Percentiles rank a stretch among this genome's conserved stretches.
These are phyloP conservation scores for Xylariaceae sp. DNA, from an alignment of 2,329 filamentous ascomycete genomes.

Conservation along the genomic window DNA sequence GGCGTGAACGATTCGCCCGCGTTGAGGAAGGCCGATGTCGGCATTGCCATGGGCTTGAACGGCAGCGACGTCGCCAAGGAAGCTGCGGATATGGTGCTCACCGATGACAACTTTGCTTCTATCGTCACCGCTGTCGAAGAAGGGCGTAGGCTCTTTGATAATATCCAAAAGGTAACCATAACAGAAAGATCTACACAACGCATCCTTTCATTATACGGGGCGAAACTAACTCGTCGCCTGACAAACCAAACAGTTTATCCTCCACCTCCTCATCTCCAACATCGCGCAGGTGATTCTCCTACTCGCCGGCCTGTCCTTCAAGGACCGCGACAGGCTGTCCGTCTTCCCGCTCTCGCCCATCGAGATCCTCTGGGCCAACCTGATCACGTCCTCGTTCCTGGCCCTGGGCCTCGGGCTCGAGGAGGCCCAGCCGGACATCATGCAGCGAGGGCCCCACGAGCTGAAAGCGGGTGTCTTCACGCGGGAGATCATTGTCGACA, in stretches of 20 bases:
- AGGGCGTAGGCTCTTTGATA: conserved; percentile 64
- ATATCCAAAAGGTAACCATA: conserved; percentile 69
- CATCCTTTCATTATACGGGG: not conserved
- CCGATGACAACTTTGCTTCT: conserved; percentile 83
- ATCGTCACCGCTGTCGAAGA: conserved; percentile 69
- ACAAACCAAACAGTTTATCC: conserved; percentile 41
- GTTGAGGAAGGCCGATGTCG: conserved; percentile 66
- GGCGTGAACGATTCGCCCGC: conserved; percentile 72
- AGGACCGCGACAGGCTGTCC: conserved; percentile 52
- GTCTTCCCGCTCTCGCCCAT: conserved; percentile 68
- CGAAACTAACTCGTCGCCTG: conserved; percentile 1
- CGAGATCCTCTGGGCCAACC: conserved; percentile 72
- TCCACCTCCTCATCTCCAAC: conserved; percentile 65
- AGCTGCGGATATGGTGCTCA: conserved; percentile 81
- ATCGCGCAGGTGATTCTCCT: conserved; percentile 65
- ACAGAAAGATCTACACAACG: too few species aligned
- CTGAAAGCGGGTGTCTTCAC: conserved; percentile 59
- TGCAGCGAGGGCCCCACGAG: conserved; percentile 59
- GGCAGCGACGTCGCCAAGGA: conserved; percentile 73
- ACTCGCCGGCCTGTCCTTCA: conserved; percentile 64
- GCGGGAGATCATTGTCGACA: conserved; percentile 58
- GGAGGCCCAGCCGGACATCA: conserved; percentile 61
- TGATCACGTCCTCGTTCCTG: conserved; percentile 65
- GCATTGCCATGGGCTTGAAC: conserved; percentile 68
- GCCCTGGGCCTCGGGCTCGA: conserved; percentile 70